Evolutionary conservation across 345 rosid species (phyloP).

Genomic region (Anacardium occidentale): DNA sequence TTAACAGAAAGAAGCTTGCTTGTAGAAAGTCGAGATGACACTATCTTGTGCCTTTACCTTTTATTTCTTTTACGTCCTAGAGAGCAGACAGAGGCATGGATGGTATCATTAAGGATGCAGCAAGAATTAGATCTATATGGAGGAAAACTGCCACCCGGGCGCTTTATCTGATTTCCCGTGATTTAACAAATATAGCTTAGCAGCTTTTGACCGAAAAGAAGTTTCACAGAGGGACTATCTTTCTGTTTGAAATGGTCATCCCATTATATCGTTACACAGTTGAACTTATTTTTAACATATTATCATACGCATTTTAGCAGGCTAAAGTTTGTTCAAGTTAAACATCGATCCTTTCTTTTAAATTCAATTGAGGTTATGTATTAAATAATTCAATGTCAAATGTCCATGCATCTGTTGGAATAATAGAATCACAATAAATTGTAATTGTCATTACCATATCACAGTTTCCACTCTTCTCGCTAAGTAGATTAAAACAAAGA

Average conservation of each 20-base stretch:
- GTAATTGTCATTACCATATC: too few species aligned
- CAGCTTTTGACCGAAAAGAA: constrained; percentile 12
- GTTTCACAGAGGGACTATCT: background rate
- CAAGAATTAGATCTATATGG: background rate
- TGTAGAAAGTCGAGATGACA: background rate
- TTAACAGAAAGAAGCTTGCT: background rate
- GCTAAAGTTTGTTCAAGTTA: too few species aligned
- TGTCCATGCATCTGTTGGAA: too few species aligned
- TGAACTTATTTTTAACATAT: background rate
- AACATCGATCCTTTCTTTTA: too few species aligned
- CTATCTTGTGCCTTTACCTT: background rate
- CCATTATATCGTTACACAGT: too few species aligned
- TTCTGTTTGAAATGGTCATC: background rate
- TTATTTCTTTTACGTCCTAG: background rate
- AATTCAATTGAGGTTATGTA: too few species aligned
- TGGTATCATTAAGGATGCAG: background rate
- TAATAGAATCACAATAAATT: too few species aligned
- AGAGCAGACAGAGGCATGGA: background rate
- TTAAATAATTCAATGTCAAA: too few species aligned
- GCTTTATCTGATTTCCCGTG: constrained; percentile 11
- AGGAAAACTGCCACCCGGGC: background rate
- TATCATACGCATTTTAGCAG: background rate
- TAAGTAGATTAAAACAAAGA: too few species aligned
- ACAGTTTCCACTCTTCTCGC: too few species aligned
- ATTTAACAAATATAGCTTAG: background rate